Evolutionary conservation across 768 basidiomycete genomes (phyloP), one percentile per base, ranked within the genome.

Genomic region (Antrodiella citrinella): DNA sequence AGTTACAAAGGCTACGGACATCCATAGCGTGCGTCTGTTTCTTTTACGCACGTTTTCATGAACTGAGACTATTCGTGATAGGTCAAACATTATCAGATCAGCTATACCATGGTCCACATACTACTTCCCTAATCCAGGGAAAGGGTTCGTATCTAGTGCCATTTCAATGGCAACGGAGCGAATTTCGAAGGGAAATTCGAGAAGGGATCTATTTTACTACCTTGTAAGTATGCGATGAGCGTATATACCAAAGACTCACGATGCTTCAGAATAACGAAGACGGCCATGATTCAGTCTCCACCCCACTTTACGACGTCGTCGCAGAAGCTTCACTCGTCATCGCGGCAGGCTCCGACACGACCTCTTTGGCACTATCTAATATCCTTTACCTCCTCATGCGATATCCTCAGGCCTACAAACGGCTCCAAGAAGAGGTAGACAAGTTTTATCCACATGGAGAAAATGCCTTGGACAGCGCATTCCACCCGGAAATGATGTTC

Each of bases 321-420:
- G 63, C 66, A 15, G 73, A 74, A 23, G 73, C 70, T 25, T 63
- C 65, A 23, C 64, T 74, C 9, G 69, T 67, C 12, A 67, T 74
- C 40, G 64, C 71, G 2, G 74, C 74, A 1, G 74, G 75, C 26
- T 70, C 73, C 10, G 74, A 75, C 51, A 75, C 74, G 2, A 69
- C 73, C 1, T 63, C 70, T 10, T 67, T 64, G 30, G 65, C 64
- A 1, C 62, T 75, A 13, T 63, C 65, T 38, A 63, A 57, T 41
- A 55, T 70, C 25, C 68, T 71, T 50, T 70, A 61, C 56, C 65
- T 54, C 4, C 53, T 74, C 2, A 47, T 69, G 19, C 53, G 49
- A 9, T 58, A 73, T 50, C 71, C 65, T 4, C 58, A 59, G 4
- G 55, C 58, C 13, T 67, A 66, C 54, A 59, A 59, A 38, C 64